A percentile compares a stretch with the other conserved stretches of the same genome.
These are phyloP conservation scores for Pleurotus citrinopileatus DNA, from an alignment of 768 basidiomycete species.

Conservation along the genomic window DNA sequence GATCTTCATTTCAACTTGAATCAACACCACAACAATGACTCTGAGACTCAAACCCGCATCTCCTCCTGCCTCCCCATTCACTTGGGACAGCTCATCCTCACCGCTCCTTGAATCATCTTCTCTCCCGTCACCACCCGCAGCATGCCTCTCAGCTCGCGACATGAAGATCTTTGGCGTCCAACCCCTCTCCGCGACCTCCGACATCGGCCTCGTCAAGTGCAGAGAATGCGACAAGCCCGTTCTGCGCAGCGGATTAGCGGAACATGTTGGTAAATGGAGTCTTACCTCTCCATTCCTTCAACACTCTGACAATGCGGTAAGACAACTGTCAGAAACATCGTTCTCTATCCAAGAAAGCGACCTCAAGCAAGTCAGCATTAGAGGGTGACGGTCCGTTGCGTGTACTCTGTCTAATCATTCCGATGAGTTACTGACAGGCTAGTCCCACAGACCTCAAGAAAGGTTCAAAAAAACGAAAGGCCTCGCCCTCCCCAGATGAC, in stretches of 20 bases:
- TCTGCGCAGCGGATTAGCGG: conserved; percentile 67
- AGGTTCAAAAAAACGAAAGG: conserved; percentile 75
- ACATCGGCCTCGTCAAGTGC: conserved; percentile 71
- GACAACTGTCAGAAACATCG: conserved; percentile 63
- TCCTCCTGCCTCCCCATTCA: conserved; percentile 54
- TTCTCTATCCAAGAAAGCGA: conserved; percentile 47
- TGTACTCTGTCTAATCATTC: background rate
- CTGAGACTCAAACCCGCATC: conserved; percentile 41
- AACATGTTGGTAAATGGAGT: conserved; percentile 65
- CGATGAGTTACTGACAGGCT: conserved; percentile 7
- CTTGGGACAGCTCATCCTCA: conserved; percentile 51
- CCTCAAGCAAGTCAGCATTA: conserved; percentile 48
- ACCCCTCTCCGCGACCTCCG: conserved; percentile 61
- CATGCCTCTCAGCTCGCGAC: conserved; percentile 82
- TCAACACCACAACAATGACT: conserved; percentile 28
- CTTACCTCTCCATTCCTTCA: conserved; percentile 5
- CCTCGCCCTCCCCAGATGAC: conserved; percentile 69
- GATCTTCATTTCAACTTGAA: too few relatives aligned
- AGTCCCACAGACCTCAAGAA: conserved; percentile 39
- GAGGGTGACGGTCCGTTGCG: conserved; percentile 42
- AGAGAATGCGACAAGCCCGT: conserved; percentile 80
- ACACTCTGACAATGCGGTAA: conserved; percentile 19
- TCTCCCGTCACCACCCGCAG: conserved; percentile 71
- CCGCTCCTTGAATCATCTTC: conserved; percentile 35
- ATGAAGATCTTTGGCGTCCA: conserved; percentile 86